Evolutionary conservation across 495 filamentous ascomycete genomes (phyloP), one percentile per base, ranked within the genome.

Genomic region (Xylaria scruposa): DNA sequence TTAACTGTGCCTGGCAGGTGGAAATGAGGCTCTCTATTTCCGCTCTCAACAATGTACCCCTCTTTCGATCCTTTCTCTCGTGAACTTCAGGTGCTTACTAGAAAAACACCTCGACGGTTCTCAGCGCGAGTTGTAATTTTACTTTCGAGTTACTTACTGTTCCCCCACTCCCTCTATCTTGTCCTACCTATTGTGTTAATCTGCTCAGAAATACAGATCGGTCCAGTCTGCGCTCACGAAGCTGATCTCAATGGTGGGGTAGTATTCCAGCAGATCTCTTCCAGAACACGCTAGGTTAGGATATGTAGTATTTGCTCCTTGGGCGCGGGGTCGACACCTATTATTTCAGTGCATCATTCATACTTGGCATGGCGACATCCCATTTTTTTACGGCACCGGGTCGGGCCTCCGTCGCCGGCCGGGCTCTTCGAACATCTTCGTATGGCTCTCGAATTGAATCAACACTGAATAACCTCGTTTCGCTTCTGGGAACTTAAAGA

Each of bases 301-400:
- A 33, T 68, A 53, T 17, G 53, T 4, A 54, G 51, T 4, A 54
- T 54, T 54, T 17, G 46, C 42, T 49, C n/a, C 12, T 40, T n/a
- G 40, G 33, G 66, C 26, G 67, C 67, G 67, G 56, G 67, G 67
- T 49, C 33, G 26, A 13, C 40, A 68, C 53, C 29, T 21, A 69
- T 54, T 68, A 61, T 58, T 49, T 24, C 15, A 33, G 1, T 59
- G 54, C 67, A 49, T 53, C 68, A 70, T 62, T 42, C n/a, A 1
- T 13, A 40, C 24, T 63, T 58, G 13, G 44, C 58, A 70, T 70
- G 42, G 68, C 68, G 58, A 54, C 65, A 67, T 44, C 19, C n/a
- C 19, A 53, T 7, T 24, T 33, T 24, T 33, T 24, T 10, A 49
- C 10, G 7, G 38, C 40, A 31, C 40, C 26, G 24, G 62, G 61